A percentile compares a stretch with the other conserved stretches of the same genome.
Evolutionary conservation across 495 filamentous ascomycete species (phyloP).

Genomic region (Neurospora africana): DNA sequence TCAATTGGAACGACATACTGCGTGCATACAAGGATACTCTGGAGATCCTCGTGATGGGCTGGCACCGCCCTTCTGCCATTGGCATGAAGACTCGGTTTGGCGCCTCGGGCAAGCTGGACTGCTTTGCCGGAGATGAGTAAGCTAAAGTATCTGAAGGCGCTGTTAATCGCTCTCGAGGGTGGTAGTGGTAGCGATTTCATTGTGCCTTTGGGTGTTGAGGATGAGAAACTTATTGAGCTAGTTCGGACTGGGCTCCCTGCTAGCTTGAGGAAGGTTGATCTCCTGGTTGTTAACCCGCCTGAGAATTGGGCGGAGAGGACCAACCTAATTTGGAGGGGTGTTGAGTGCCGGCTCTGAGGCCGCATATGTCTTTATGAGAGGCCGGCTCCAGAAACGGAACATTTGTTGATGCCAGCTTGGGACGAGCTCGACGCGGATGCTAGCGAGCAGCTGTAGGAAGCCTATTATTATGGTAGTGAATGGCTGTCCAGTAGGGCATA

Average conservation of each 20-base stretch:
- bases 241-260: accelerated
- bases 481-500: too few species aligned
- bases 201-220: not conserved
- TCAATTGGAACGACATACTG: not conserved
- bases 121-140: not conserved
- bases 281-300: not conserved
- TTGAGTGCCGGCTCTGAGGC: not conserved
- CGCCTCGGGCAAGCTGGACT: not conserved
- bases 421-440: too few species aligned
- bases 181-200: accelerated
- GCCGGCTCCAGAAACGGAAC: too few species aligned
- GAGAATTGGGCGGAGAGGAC: not conserved
- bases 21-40: not conserved
- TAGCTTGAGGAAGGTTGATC: accelerated
- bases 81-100: not conserved
- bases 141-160: not conserved
- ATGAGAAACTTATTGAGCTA: accelerated
- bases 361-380: not conserved
- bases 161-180: accelerated
- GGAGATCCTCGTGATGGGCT: not conserved
- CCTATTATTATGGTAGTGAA: too few species aligned
- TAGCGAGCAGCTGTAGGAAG: too few species aligned
- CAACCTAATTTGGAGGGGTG: not conserved
- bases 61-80: not conserved
- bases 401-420: too few species aligned